These are phyloP conservation scores for Tetrapisispora taiwanensis DNA, from an alignment of 805 yeast species.

Conservation along the genomic window DNA sequence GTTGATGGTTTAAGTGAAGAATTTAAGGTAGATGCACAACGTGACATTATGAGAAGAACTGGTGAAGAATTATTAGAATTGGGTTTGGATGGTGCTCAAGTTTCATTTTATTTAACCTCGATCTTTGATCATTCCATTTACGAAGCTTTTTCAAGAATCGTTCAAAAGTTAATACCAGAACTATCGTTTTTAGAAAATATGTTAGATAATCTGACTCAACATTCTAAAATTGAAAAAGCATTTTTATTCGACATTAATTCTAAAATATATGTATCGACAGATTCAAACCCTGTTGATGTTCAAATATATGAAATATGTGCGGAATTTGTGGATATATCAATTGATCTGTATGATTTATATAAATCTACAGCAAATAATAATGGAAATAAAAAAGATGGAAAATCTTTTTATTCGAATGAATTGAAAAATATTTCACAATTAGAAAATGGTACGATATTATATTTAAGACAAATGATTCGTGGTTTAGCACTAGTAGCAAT, in stretches of 20 bases:
- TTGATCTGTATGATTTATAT: constrained; percentile 72
- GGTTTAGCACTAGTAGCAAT: constrained; percentile 87
- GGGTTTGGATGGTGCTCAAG: constrained; percentile 85
- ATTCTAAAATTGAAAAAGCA: constrained; percentile 85
- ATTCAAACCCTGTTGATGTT: constrained; percentile 89
- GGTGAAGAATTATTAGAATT: constrained; percentile 86
- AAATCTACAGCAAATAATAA: constrained; percentile 19
- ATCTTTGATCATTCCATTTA: constrained; percentile 93
- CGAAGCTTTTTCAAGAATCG: constrained; percentile 89
- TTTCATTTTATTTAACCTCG: constrained; percentile 83
- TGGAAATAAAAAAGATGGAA: neutral
- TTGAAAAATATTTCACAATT: constrained; percentile 63
- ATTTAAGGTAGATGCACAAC: constrained; percentile 84
- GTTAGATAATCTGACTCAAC: constrained; percentile 79
- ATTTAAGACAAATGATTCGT: constrained; percentile 83
- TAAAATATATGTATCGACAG: constrained; percentile 91
- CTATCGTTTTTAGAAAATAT: constrained; percentile 79
- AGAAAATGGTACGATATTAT: constrained; percentile 74
- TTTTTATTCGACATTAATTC: constrained; percentile 86
- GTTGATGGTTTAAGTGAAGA: constrained; percentile 94
- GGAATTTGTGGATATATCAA: constrained; percentile 89
- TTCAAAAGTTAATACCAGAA: constrained; percentile 84
- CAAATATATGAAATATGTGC: constrained; percentile 96
- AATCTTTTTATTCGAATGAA: constrained; percentile 21
- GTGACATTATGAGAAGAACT: constrained; percentile 92